Evolutionary conservation across 2,329 filamentous ascomycete genomes (phyloP).

Genomic region (Fusarium circinatum): DNA sequence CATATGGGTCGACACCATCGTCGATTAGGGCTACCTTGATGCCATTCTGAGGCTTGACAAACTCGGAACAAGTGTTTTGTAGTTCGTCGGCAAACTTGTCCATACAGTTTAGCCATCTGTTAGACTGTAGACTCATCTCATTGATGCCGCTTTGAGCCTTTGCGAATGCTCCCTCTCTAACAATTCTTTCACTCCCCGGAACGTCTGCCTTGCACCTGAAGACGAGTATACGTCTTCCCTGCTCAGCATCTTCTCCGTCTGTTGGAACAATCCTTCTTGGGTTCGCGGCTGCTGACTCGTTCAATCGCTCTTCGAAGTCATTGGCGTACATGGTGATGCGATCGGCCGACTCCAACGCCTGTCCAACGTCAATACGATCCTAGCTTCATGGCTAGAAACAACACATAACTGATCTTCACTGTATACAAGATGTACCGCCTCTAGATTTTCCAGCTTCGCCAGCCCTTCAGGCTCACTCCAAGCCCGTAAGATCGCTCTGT

Average conservation of each 20-base stretch:
- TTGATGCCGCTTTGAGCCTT: slow-evolving; percentile 3
- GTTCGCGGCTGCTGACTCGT: background rate
- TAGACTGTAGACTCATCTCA: background rate
- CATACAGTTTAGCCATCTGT: slow-evolving; percentile 6
- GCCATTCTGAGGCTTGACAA: background rate
- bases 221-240: background rate
- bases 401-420: background rate
- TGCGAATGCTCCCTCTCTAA: background rate
- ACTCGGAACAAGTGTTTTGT: background rate
- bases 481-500: slow-evolving; percentile 9
- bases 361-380: background rate
- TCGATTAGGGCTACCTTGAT: background rate
- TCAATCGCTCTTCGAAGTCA: background rate
- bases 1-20: background rate
- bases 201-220: background rate
- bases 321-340: background rate
- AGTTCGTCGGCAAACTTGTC: slow-evolving; percentile 1
- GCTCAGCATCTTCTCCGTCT: background rate
- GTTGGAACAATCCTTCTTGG: fast-evolving
- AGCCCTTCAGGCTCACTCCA: slow-evolving; percentile 20
- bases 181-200: background rate
- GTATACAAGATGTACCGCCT: background rate
- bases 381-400: background rate
- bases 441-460: background rate
- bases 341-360: background rate